Percentiles rank a stretch among this genome's conserved stretches.
phyloP scores from a whole-genome alignment of 306 rosid genomes.

The Echinosophora koreensis region DNA sequence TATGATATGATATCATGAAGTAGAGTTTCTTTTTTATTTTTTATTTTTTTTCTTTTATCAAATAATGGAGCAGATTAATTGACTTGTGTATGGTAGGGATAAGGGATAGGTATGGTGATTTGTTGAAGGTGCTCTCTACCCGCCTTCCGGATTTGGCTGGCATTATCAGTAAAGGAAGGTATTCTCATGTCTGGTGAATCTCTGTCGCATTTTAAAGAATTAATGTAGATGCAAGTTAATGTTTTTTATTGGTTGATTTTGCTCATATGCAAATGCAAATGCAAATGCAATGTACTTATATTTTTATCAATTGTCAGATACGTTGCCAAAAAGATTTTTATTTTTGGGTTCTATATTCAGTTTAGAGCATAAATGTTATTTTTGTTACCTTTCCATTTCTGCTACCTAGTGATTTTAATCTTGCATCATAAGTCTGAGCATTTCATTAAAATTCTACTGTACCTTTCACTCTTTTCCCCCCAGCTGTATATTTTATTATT shows the following conservation, averaged over 20 bases:
- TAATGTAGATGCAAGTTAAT: slow-evolving; percentile 1
- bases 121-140: slow-evolving; percentile 64
- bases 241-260: slow-evolving; percentile 11
- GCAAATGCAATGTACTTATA: background rate
- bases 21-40: too few relatives aligned
- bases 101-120: slow-evolving; percentile 64
- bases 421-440: slow-evolving; percentile 22
- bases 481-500: background rate
- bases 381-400: background rate
- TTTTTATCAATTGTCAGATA: background rate
- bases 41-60: too few relatives aligned
- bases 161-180: slow-evolving; percentile 78
- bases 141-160: slow-evolving; percentile 60
- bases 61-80: slow-evolving; percentile 15
- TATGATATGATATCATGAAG: background rate
- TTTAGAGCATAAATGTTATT: background rate
- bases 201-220: background rate
- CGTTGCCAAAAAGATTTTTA: background rate
- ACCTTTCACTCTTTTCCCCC: background rate
- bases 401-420: slow-evolving; percentile 9
- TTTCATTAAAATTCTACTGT: background rate
- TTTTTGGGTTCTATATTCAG: background rate
- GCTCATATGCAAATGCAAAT: background rate
- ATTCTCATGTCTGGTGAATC: slow-evolving; percentile 38
- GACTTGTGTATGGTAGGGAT: slow-evolving; percentile 63